Percentiles rank a stretch among this genome's conserved stretches.
phyloP scores from a whole-genome alignment of 331 rosid genomes.

The Arachis monticola region DNA sequence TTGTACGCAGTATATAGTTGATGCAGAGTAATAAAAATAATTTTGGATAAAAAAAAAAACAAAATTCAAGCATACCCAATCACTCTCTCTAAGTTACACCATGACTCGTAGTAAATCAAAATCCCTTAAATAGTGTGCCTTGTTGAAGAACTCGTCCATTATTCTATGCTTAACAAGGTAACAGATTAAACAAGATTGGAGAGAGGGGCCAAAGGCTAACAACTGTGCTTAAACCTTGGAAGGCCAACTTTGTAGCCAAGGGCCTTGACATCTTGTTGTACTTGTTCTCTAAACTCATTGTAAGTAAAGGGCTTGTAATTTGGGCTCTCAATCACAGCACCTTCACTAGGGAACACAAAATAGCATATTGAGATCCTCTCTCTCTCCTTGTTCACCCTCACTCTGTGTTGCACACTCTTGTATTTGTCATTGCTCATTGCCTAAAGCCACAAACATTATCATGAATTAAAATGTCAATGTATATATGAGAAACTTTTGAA shows the following conservation, averaged over 20 bases:
- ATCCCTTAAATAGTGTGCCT: too few species aligned
- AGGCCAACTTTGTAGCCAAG: conserved; percentile 72
- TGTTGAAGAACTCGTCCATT: too few species aligned
- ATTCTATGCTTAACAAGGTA: too few species aligned
- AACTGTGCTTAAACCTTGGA: conserved; percentile 46
- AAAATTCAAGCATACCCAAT: too few species aligned
- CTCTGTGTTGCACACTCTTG: conserved; percentile 72
- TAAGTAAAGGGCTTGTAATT: conserved; percentile 75
- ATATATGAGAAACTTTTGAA: too few species aligned
- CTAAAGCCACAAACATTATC: conserved; percentile 35
- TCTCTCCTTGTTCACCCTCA: conserved; percentile 49
- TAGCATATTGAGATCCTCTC: conserved; percentile 70
- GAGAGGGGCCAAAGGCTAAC: too few species aligned
- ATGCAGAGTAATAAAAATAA: too few species aligned
- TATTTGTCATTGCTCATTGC: conserved; percentile 69
- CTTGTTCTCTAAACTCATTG: conserved; percentile 63
- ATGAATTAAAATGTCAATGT: background rate
- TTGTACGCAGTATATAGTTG: too few species aligned
- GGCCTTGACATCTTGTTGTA: conserved; percentile 58
- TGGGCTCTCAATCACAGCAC: conserved; percentile 57
- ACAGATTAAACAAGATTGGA: too few species aligned
- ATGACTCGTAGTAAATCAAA: too few species aligned
- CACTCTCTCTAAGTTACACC: too few species aligned
- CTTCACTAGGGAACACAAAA: conserved; percentile 70
- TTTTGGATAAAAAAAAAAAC: too few species aligned